Evolutionary conservation across 129 eudicot genomes (phyloP), one percentile per base, ranked within the genome.

Genomic region (Logfia minima): DNA sequence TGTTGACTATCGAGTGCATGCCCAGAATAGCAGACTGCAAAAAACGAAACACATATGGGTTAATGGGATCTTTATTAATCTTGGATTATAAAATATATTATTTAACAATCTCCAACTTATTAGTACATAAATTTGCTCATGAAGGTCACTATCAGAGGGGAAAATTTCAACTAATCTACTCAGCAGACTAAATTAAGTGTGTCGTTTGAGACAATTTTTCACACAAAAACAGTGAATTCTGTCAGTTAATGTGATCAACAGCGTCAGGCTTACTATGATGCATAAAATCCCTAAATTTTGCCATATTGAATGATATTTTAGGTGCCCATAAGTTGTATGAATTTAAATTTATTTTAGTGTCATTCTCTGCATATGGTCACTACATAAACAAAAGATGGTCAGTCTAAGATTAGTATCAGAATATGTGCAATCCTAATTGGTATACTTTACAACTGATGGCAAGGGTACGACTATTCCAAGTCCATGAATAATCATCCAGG

Each of bases 1-100:
- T 88, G 83, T 84, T 86, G 41, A 86, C 93, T 67, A 88, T 88
- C 16, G 93, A 89, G 79, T 89, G 93, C 93, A 89, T 89, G 3
- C 93, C 93, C 70, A 89, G 75, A 34, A 89, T 89, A 32, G 93
- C 93, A 17, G 93, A 89, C 93, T 89, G 77, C 87, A 68, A 76
- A 79, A 70, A 75, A 39, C 39, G 45, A 28, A 6, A 29, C n/a
- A 61, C 18, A 26, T 26, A 26, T 64, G 41, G 68, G 37, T 26
- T 8, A 62, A 16, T 8, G 18, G 32, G 14, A 6, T 62, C 23
- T 10, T 5, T 7, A 4, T 52, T 55, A 6, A 55, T 55, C 61
- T 62, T 24, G 29, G 41, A 29, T 29, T 1, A 29, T 28, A 29
- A 31, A 31, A 29, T 64, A 24, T 16, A 31, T 29, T 64, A 29